phyloP scores from a whole-genome alignment of 768 basidiomycete genomes.

The Pleurotus pulmonarius region DNA sequence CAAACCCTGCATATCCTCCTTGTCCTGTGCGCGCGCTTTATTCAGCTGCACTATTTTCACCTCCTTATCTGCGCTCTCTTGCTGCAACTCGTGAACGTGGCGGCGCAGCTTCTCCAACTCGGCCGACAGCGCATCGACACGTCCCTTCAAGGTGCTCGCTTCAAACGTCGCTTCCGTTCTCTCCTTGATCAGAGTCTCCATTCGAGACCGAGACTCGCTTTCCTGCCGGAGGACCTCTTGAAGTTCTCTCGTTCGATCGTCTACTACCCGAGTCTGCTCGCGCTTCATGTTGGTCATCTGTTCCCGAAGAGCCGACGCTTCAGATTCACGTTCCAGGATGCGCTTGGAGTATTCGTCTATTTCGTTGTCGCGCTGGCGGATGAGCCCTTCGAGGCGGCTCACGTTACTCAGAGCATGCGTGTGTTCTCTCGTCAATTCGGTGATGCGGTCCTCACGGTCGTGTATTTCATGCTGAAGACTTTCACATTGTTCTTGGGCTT shows the following conservation, averaged over 20 bases:
- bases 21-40: conserved; percentile 62
- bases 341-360: conserved; percentile 43
- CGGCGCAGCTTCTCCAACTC: conserved; percentile 58
- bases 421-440: conserved; percentile 50
- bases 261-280: conserved; percentile 47
- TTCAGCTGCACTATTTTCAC: conserved; percentile 70
- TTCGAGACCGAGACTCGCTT: conserved; percentile 37
- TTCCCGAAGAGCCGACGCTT: conserved; percentile 50
- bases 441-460: conserved; percentile 50
- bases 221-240: conserved; percentile 45
- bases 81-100: conserved; percentile 68
- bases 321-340: conserved; percentile 44
- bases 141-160: conserved; percentile 43
- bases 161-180: conserved; percentile 57
- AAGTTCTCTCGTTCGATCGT: conserved; percentile 44
- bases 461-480: conserved; percentile 43
- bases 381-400: conserved; percentile 52
- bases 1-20: conserved; percentile 77
- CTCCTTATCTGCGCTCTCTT: conserved; percentile 83
- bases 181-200: conserved; percentile 48
- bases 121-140: conserved; percentile 43
- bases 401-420: conserved; percentile 51
- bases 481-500: conserved; percentile 49
- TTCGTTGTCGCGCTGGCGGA: conserved; percentile 56
- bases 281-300: conserved; percentile 52